A percentile compares a stretch with the other conserved stretches of the same genome.
These are phyloP conservation scores for Sugiyamaella grinbergsii DNA, from an alignment of 1,139 yeast species.

Conservation along the genomic window DNA sequence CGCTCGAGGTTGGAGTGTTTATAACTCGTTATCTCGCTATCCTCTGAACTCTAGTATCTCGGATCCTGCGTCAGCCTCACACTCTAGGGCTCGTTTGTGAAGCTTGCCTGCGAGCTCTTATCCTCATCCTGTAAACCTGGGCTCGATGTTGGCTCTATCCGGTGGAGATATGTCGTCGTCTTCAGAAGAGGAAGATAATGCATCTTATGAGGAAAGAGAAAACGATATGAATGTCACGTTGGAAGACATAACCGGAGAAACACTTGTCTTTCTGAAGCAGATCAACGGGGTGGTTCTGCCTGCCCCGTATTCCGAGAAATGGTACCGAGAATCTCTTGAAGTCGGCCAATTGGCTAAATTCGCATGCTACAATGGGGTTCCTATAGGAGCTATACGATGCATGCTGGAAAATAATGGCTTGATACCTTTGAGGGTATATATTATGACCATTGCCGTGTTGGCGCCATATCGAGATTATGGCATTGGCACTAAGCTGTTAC, in stretches of 20 bases:
- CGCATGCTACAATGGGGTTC: slow-evolving; percentile 63
- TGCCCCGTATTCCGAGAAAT: slow-evolving; percentile 49
- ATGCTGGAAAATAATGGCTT: slow-evolving; percentile 46
- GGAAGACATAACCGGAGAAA: slow-evolving; percentile 54
- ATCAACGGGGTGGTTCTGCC: slow-evolving; percentile 53
- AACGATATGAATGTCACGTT: slow-evolving; percentile 26
- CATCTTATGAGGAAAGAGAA: background rate
- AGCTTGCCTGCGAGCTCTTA: background rate
- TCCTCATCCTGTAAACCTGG: background rate
- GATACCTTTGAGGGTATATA: slow-evolving; percentile 45
- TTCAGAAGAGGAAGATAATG: background rate
- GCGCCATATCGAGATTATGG: slow-evolving; percentile 61
- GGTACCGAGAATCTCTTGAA: slow-evolving; percentile 52
- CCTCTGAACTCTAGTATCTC: background rate
- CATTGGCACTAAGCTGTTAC: slow-evolving; percentile 61
- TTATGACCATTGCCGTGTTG: slow-evolving; percentile 68
- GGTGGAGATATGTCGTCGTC: background rate
- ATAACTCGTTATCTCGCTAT: background rate
- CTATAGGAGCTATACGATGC: slow-evolving; percentile 66
- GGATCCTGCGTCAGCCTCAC: background rate
- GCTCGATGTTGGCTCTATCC: too few relatives aligned
- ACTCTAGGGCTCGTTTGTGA: background rate
- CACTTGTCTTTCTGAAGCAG: slow-evolving; percentile 51
- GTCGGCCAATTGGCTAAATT: slow-evolving; percentile 40
- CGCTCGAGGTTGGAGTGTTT: background rate